Base-by-base conservation (phyloP, 1,284 basidiomycete species). In the Kwoniella shivajii region DNA sequence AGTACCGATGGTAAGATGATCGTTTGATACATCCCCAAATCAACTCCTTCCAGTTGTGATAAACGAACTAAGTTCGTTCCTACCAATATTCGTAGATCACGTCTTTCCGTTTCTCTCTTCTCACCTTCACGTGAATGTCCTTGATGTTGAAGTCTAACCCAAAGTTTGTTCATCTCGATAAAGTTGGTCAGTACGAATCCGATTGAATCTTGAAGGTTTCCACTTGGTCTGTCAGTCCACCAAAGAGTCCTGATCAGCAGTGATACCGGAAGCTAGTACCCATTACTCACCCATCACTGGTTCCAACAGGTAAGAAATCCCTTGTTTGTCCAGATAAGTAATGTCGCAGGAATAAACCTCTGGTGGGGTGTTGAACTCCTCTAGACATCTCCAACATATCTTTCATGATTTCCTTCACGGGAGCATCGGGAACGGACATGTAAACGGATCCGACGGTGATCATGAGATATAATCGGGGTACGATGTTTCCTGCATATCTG, bases 361-460 rank as follows among this genome's bases (percentile, higher is more conserved):
- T 83, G 41, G 92, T 92, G 16, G 93, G 93, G 75, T 96, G 92
- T 64, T 97, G 83, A 4, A 96, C 90, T 59, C 94, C 93, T 34
- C 92, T 83, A 29, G 91, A 92, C 93, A 97, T 97, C 77, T 97
- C 93, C 86, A 97, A 89, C 92, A 97, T 95, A 78, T 97, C 93
- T 83, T 95, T 96, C 93, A 96, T 97, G 65, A 97, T 92, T 80
- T 97, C 92, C 82, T 92, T 94, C 57, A 96, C 87, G 6, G 93
- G 93, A 6, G 92, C 92, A 55, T 95, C 92, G 2, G 91, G 86
- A 42, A 96, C 87, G 20, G 91, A 92, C 93, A 96, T 96, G 82
- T 95, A 96, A 20, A 97, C 92, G 1, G 93, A 90, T 56, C 93
- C 94, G 57, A 97, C 93, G 26, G 94, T 96, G 69, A 97, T 95